Conservation (phyloP, 148 eudicot genomes). For the Rhododendron simsii region DNA sequence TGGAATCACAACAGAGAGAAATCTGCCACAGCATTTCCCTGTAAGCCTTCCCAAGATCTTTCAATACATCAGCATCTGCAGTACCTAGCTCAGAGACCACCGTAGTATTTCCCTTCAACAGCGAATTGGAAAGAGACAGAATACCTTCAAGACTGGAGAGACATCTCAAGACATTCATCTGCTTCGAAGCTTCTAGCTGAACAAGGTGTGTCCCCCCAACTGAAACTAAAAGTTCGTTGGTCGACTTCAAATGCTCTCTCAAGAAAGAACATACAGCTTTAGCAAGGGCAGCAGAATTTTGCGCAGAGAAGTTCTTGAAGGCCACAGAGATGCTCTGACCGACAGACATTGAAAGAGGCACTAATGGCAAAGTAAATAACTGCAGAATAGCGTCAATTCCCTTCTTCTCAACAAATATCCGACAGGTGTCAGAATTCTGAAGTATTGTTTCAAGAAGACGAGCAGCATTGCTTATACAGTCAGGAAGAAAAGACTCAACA, state of each 20-base stretch:
- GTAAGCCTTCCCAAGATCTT: slow-evolving; percentile 79
- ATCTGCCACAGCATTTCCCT: slow-evolving; percentile 90
- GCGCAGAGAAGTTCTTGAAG: slow-evolving; percentile 90
- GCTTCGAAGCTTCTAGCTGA: slow-evolving; percentile 57
- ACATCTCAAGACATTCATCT: slow-evolving; percentile 54
- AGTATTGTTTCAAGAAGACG: slow-evolving; percentile 92
- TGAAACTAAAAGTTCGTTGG: slow-evolving; percentile 56
- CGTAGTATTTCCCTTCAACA: slow-evolving; percentile 77
- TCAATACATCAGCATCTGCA: slow-evolving; percentile 90
- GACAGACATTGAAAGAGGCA: slow-evolving; percentile 79
- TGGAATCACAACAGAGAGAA: slow-evolving; percentile 66
- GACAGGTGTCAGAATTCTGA: slow-evolving; percentile 89
- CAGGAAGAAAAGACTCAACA: slow-evolving; percentile 76
- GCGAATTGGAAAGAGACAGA: slow-evolving; percentile 64
- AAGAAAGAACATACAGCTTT: slow-evolving; percentile 76
- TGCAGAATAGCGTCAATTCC: slow-evolving; percentile 82
- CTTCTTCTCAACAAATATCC: slow-evolving; percentile 83
- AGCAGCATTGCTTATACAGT: slow-evolving; percentile 74
- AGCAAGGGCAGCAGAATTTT: slow-evolving; percentile 85
- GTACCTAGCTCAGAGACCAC: slow-evolving; percentile 82
- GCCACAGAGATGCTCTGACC: slow-evolving; percentile 86
- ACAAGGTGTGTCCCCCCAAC: slow-evolving; percentile 55
- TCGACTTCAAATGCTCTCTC: slow-evolving; percentile 64
- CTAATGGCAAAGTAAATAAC: slow-evolving; percentile 64
- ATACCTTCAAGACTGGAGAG: slow-evolving; percentile 80